Evolutionary conservation across 305 asterid species (phyloP), one percentile per base, ranked within the genome.

Genomic region (Fraxinus sp.): DNA sequence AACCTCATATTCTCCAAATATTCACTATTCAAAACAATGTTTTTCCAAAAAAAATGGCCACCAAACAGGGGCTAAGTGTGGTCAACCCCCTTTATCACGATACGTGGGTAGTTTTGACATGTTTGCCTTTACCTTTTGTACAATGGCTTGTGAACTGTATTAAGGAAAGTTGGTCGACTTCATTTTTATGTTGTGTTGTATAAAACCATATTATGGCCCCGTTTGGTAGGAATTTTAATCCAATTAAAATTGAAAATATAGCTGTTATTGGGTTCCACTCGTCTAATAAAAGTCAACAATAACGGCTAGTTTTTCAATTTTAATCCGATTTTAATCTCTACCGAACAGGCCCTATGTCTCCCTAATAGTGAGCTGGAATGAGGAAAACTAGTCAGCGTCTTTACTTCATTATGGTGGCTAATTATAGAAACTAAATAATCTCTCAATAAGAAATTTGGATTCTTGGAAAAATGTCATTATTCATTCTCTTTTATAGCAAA

Each of bases 351-450:
- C 32, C 32, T 30, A 30, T 62, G 32, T 26, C 71, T 62, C 32
- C 28, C 32, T 22, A 62, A 26, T 62, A 22, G 71, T 7, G 14
- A 62, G 32, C 55, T 18, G 41, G 81, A 41, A 32, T 49, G 71
- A 1, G 77, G 78, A 71, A 55, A 76, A 14, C 62, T 16, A 28
- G 73, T 76, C 72, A 64, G 36, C 62, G 33, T 66, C 64, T 41
- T 79, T 66, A 81, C 37, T 78, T 80, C 66, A 37, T 77, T 16
- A 13, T 64, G 35, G 13, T 22, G 81, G 77, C 70, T 57, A 64
- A 64, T 57, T 57, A 57, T 57, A 57, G 68, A 18, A 57, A 57
- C 68, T 18, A 57, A 57, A 57, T 72, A 28, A 84, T 18, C 35
- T 39, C 57, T 75, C 36, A 62, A 62, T 62, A 62, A 62, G 32